Conservation (phyloP, 306 rosid species). For the Mucuna pruriens region DNA sequence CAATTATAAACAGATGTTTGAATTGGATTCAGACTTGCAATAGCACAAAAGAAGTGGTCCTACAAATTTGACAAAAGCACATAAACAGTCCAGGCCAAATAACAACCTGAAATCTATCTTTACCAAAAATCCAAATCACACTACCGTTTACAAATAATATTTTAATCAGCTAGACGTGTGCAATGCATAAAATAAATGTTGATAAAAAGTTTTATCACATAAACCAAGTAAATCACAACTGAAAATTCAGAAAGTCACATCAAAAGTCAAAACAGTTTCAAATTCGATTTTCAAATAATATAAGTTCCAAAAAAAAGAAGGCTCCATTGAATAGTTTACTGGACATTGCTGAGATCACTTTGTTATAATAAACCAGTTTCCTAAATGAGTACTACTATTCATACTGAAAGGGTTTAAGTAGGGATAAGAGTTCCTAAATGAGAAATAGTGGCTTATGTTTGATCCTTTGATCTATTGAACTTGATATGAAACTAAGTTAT, state of each 20-base stretch:
- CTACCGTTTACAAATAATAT: neutral
- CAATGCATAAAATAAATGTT: neutral
- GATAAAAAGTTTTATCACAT: neutral
- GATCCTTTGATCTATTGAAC: neutral
- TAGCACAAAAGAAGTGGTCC: neutral
- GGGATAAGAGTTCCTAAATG: neutral
- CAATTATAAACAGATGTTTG: neutral
- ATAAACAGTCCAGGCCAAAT: neutral
- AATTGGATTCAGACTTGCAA: neutral
- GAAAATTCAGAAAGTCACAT: constrained; percentile 13
- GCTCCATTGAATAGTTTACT: neutral
- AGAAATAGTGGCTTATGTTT: neutral
- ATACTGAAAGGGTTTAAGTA: neutral
- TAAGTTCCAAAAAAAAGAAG: neutral
- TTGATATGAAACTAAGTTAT: neutral
- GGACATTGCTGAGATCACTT: neutral
- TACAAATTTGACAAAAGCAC: neutral
- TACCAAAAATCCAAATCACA: neutral
- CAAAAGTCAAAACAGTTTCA: neutral
- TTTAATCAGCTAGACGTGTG: neutral
- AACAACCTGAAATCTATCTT: neutral
- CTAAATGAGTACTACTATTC: neutral
- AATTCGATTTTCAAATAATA: neutral
- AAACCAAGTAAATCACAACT: neutral
- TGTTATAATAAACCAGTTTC: neutral